Evolutionary conservation across 2,329 filamentous ascomycete genomes (phyloP).

Genomic region (Exophiala lecanii-corni): DNA sequence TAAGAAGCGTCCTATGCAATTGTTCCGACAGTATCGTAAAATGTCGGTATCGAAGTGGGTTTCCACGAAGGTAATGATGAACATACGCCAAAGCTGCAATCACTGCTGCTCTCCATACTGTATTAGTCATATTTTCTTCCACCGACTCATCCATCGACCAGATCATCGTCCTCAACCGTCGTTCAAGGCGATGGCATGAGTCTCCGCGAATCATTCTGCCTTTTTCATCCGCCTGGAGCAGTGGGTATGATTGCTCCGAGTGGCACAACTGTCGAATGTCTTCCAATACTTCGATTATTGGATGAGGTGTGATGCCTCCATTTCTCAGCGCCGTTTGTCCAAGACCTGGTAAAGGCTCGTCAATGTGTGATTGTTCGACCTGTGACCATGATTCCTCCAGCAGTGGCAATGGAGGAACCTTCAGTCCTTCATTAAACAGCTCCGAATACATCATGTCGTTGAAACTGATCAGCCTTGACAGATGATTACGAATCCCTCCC

Average conservation of each 20-base stretch:
- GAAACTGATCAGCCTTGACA: slow-evolving; percentile 16
- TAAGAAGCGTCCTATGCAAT: slow-evolving; percentile 10
- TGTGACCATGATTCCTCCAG: slow-evolving; percentile 14
- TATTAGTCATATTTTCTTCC: slow-evolving; percentile 2
- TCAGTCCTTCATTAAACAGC: slow-evolving; percentile 13
- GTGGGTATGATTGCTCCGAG: slow-evolving; percentile 8
- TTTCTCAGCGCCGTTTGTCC: slow-evolving; percentile 5
- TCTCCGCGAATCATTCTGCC: slow-evolving; percentile 12
- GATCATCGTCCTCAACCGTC: slow-evolving; percentile 8
- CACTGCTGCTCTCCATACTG: slow-evolving; percentile 11
- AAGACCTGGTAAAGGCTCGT: slow-evolving; percentile 8
- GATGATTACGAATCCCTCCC: slow-evolving; percentile 10
- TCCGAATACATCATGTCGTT: slow-evolving; percentile 19
- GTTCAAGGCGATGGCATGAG: slow-evolving; percentile 14
- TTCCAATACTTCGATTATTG: slow-evolving; percentile 7
- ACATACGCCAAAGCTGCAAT: slow-evolving; percentile 12
- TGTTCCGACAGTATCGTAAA: slow-evolving; percentile 12
- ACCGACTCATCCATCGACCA: background rate
- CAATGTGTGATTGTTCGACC: background rate
- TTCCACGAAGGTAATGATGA: slow-evolving; percentile 14
- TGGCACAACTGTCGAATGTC: slow-evolving; percentile 12
- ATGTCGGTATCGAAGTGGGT: slow-evolving; percentile 16
- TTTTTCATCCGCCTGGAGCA: slow-evolving; percentile 3
- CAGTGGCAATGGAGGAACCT: slow-evolving; percentile 7
- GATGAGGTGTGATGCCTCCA: slow-evolving; percentile 6